Percentiles rank a stretch among this genome's conserved stretches.
Conservation (phyloP, 768 basidiomycete species). For the Aureoboletus auriporus region DNA sequence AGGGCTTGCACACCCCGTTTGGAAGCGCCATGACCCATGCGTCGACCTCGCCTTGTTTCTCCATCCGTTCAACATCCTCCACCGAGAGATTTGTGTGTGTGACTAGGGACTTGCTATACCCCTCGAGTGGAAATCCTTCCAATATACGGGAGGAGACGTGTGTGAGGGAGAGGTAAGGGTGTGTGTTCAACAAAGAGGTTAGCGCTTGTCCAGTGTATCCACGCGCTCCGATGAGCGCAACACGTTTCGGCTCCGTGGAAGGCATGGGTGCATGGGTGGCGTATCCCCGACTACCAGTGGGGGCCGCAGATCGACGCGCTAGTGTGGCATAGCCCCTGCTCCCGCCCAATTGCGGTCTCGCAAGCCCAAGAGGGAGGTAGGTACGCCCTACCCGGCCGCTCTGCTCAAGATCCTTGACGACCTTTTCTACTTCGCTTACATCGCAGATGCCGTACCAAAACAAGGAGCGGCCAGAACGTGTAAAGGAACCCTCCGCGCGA, state of each 20-base stretch:
- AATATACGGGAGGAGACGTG: conserved; percentile 97
- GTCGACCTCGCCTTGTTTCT: conserved; percentile 85
- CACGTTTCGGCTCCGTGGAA: conserved; percentile 72
- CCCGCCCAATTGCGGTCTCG: conserved; percentile 17
- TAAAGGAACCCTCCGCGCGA: conserved; percentile 96
- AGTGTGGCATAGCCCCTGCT: conserved; percentile 19
- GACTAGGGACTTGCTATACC: conserved; percentile 73
- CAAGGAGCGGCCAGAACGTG: conserved; percentile 85
- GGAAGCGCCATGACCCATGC: conserved; percentile 99
- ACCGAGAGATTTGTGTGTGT: conserved; percentile 77
- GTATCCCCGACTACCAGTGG: conserved; percentile 67
- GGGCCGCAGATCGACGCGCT: conserved; percentile 29
- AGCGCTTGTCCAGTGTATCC: conserved; percentile 95
- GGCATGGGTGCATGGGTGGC: conserved; percentile 53
- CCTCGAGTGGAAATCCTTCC: conserved; percentile 72
- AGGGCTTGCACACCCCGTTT: conserved; percentile 96
- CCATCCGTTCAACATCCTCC: conserved; percentile 82
- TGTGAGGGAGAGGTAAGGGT: conserved; percentile 85
- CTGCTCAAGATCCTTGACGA: conserved; percentile 69
- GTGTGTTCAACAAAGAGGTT: conserved; percentile 78
- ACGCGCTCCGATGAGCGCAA: conserved; percentile 94
- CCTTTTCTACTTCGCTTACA: conserved; percentile 84
- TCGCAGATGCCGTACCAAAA: conserved; percentile 98
- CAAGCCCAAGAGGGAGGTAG: conserved; percentile 60
- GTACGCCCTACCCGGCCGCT: conserved; percentile 83